Conservation (phyloP, 2,329 filamentous ascomycete species). For the Allantophomopsis cytisporea region DNA sequence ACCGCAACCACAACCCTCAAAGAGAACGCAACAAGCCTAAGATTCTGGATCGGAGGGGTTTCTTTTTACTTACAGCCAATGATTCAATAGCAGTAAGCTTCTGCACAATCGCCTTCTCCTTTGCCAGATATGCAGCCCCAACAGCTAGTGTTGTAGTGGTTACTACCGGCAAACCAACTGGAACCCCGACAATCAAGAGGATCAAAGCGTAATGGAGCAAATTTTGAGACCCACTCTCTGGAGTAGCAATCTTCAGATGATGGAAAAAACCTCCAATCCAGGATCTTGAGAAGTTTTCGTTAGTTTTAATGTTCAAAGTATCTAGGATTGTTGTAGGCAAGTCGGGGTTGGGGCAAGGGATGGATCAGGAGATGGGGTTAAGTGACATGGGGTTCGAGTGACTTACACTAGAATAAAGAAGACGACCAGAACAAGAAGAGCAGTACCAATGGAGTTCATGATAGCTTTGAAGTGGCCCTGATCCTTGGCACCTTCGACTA, state of each 20-base stretch:
- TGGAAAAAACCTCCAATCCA: slow-evolving; percentile 75
- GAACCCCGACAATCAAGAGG: slow-evolving; percentile 65
- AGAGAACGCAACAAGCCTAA: too few relatives aligned
- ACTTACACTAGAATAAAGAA: slow-evolving; percentile 51
- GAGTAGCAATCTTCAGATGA: slow-evolving; percentile 47
- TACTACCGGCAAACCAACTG: slow-evolving; percentile 67
- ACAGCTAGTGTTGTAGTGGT: slow-evolving; percentile 68
- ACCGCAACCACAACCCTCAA: too few relatives aligned
- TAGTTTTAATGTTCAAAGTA: too few relatives aligned
- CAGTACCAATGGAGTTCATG: slow-evolving; percentile 70
- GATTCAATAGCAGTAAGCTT: slow-evolving; percentile 71
- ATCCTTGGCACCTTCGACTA: slow-evolving; percentile 64
- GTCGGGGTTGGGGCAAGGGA: too few relatives aligned
- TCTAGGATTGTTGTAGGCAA: too few relatives aligned
- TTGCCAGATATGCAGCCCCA: slow-evolving; percentile 63
- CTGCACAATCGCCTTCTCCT: slow-evolving; percentile 70
- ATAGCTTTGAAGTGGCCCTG: slow-evolving; percentile 72
- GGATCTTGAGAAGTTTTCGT: slow-evolving; percentile 19
- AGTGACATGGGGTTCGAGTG: too few relatives aligned
- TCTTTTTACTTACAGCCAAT: slow-evolving; percentile 29
- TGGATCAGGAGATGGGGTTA: too few relatives aligned
- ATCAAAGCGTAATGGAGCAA: slow-evolving; percentile 56
- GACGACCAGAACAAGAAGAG: slow-evolving; percentile 62
- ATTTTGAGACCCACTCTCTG: slow-evolving; percentile 43
- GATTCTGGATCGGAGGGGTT: too few relatives aligned